Evolutionary conservation across 2,329 filamentous ascomycete species (phyloP).

Genomic region (Nigrograna mackinnonii): DNA sequence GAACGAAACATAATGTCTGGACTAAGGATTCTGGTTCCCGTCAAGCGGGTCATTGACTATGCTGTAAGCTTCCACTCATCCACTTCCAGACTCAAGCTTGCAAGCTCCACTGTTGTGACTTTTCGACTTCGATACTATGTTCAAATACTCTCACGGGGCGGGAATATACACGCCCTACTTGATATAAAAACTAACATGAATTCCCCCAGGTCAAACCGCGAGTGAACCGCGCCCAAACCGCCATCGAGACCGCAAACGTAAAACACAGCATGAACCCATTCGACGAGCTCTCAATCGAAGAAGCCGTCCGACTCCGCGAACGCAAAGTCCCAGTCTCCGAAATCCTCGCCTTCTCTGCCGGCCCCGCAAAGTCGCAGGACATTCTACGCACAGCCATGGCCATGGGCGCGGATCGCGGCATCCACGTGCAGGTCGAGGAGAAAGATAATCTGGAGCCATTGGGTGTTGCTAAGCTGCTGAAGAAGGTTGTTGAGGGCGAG

Average conservation of each 20-base stretch:
- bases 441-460: constrained; percentile 84
- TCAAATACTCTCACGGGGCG: too few species aligned
- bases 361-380: constrained; percentile 84
- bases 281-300: constrained; percentile 97
- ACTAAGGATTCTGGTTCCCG: constrained; percentile 58
- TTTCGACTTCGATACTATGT: too few species aligned
- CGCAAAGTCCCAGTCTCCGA: constrained; percentile 77
- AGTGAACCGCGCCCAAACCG: constrained; percentile 75
- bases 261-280: constrained; percentile 99
- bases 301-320: constrained; percentile 92
- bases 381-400: constrained; percentile 95
- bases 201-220: constrained; percentile 65
- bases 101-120: background rate
- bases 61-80: constrained; percentile 44
- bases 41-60: constrained; percentile 64
- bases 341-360: constrained; percentile 87
- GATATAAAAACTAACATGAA: background rate
- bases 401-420: constrained; percentile 91
- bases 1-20: constrained; percentile 50
- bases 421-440: constrained; percentile 69
- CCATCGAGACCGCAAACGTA: constrained; percentile 87
- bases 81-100: constrained; percentile 3
- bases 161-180: too few species aligned
- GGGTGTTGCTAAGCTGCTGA: constrained; percentile 86
- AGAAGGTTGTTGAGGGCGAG: constrained; percentile 78